Base-by-base conservation (phyloP, 2,329 filamentous ascomycete genomes). In the Botrytis pseudocinerea region DNA sequence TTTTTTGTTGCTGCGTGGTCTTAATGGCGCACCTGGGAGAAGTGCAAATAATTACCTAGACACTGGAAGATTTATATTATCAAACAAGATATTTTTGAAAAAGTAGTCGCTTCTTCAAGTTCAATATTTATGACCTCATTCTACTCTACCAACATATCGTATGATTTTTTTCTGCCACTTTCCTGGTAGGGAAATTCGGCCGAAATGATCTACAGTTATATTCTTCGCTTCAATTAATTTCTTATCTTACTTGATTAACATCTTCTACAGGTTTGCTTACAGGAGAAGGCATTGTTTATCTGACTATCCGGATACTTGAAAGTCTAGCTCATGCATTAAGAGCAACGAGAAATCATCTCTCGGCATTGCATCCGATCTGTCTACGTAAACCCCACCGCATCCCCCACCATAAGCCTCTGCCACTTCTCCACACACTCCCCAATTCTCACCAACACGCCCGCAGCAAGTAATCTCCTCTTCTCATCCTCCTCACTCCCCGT, bases 351-450 rank as follows among this genome's bases (percentile, higher is more conserved):
- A 40, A 5, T 18, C 46, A 54, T 40, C 4, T 62, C 59, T n/a
- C 35, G n/a, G 25, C 12, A n/a, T 20, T 12, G 0, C 48, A 42
- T 42, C 4, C 35, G 35, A 14, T 51, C 9, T 22, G 42, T 48
- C 44, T 68, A 72, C 6, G 64, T 35, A n/a, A 51, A 44, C 1
- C 70, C 70, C 3, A 57, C 83, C 81, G 88, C 82, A 75, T 93
- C 88, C 1, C 94, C 94, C 84, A 96, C 88, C 78, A 97, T 82
- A 73, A 93, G 81, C 73, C 90, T 88, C 82, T 95, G 92, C 80
- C 94, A 94, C 82, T 90, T 92, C 79, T 97, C 93, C 76, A 95
- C 90, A 14, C 93, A 90, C 82, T 98, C 95, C 64, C 91, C 88
- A 77, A 94, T 85, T 79, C 91, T 91, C 48, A 98, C 88, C 78